phyloP scores from a whole-genome alignment of 2,329 filamentous ascomycete genomes.

The Aspergillus cejpii region DNA sequence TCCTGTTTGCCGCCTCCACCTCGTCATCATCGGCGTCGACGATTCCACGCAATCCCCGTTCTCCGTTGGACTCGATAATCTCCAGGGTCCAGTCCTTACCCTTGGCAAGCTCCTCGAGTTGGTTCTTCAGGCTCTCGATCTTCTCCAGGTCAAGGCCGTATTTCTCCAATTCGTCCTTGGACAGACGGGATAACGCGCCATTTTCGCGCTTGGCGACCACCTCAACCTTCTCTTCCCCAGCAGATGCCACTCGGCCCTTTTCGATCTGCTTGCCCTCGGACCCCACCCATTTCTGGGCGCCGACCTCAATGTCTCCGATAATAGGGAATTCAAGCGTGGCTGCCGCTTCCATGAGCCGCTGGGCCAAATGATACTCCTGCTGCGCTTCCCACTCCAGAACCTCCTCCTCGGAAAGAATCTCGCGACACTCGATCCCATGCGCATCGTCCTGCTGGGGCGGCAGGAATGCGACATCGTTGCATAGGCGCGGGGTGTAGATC shows the following conservation, averaged over 20 bases:
- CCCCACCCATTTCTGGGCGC: constrained; percentile 51
- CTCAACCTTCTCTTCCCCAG: constrained; percentile 44
- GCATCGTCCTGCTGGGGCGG: constrained; percentile 71
- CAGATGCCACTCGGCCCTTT: constrained; percentile 50
- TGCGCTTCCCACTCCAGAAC: constrained; percentile 43
- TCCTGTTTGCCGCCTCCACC: constrained; percentile 23
- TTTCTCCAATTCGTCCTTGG: constrained; percentile 60
- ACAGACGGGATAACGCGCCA: constrained; percentile 55
- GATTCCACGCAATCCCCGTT: constrained; percentile 62
- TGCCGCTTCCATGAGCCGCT: constrained; percentile 30
- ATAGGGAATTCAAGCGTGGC: constrained; percentile 32
- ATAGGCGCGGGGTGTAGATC: constrained; percentile 80
- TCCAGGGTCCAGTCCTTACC: constrained; percentile 74
- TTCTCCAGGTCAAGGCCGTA: constrained; percentile 60
- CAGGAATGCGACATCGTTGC: constrained; percentile 77
- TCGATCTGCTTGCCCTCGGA: constrained; percentile 52
- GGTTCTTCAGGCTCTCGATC: constrained; percentile 61
- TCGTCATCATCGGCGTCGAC: constrained; percentile 56
- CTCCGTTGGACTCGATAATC: constrained; percentile 62
- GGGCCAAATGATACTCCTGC: constrained; percentile 28
- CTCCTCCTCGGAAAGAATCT: constrained; percentile 58
- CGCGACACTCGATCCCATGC: constrained; percentile 68
- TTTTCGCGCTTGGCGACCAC: constrained; percentile 53
- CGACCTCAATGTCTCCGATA: constrained; percentile 55
- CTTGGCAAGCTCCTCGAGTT: constrained; percentile 62